A percentile compares a stretch with the other conserved stretches of the same genome.
phyloP scores from a whole-genome alignment of 805 yeast genomes.

The Ogataea parapolymorpha region DNA sequence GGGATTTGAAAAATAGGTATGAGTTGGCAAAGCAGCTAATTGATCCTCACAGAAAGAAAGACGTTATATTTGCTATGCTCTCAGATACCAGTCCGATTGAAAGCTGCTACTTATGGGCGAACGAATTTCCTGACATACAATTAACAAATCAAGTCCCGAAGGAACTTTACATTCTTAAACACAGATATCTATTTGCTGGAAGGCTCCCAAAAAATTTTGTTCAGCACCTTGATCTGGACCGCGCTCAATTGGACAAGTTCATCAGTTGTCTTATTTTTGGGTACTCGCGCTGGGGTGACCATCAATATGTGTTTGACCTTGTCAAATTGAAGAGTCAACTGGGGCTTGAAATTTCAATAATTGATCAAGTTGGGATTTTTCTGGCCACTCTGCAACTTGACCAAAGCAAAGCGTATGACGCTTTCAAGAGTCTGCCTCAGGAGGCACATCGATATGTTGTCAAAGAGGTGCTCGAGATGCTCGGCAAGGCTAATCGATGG shows the following conservation, averaged over 20 bases:
- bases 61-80: constrained; percentile 8
- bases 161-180: constrained; percentile 14
- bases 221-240: constrained; percentile 4
- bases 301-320: constrained; percentile 11
- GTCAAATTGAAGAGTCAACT: constrained; percentile 11
- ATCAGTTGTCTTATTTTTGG: constrained; percentile 22
- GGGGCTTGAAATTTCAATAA: constrained; percentile 3
- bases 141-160: constrained; percentile 10
- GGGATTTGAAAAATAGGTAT: constrained; percentile 2
- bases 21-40: constrained; percentile 4
- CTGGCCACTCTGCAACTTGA: constrained; percentile 5
- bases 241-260: constrained; percentile 5
- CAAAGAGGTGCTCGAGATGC: neutral
- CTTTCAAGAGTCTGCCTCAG: constrained; percentile 2
- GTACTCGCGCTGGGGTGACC: constrained; percentile 24
- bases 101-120: constrained; percentile 12
- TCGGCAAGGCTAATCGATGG: constrained; percentile 37
- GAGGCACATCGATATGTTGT: neutral
- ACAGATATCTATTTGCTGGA: constrained; percentile 11
- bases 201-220: constrained; percentile 12
- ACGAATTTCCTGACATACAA: constrained; percentile 3
- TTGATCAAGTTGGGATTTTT: constrained; percentile 23
- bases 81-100: constrained; percentile 6
- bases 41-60: constrained; percentile 3
- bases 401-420: constrained; percentile 4